These are phyloP conservation scores for Beauveria caledonica DNA, from an alignment of 2,329 filamentous ascomycete species.

Conservation along the genomic window DNA sequence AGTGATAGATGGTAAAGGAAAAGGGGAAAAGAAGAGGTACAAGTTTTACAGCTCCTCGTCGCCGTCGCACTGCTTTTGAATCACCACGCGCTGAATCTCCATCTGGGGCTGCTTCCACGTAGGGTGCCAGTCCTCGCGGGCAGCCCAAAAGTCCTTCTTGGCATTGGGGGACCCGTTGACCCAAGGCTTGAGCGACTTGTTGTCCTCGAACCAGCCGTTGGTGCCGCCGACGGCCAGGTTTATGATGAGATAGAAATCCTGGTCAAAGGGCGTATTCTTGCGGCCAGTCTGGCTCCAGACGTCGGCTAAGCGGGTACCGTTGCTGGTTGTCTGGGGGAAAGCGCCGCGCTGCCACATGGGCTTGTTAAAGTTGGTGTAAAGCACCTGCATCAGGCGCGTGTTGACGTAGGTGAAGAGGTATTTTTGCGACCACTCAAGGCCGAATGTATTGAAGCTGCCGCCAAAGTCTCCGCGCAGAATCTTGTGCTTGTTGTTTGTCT, in stretches of 20 bases:
- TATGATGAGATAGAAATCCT: slow-evolving; percentile 67
- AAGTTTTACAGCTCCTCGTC: slow-evolving; percentile 39
- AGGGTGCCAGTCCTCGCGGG: slow-evolving; percentile 55
- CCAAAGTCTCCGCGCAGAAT: slow-evolving; percentile 70
- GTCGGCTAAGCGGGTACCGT: slow-evolving; percentile 57
- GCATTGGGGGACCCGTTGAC: slow-evolving; percentile 59
- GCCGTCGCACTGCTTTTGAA: slow-evolving; percentile 62
- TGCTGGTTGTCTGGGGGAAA: slow-evolving; percentile 55
- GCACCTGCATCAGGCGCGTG: slow-evolving; percentile 68
- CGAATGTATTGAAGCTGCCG: slow-evolving; percentile 64
- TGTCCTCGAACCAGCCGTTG: slow-evolving; percentile 79
- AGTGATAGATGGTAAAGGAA: neutral
- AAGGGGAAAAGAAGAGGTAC: neutral
- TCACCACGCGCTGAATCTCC: slow-evolving; percentile 61
- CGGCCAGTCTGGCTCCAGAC: slow-evolving; percentile 55
- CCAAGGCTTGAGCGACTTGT: slow-evolving; percentile 68
- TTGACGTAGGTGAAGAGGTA: slow-evolving; percentile 85
- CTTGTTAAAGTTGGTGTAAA: slow-evolving; percentile 66
- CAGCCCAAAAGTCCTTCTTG: slow-evolving; percentile 69
- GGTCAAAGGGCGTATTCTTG: slow-evolving; percentile 63
- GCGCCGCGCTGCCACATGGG: slow-evolving; percentile 60
- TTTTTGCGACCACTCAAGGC: slow-evolving; percentile 80
- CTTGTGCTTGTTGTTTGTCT: slow-evolving; percentile 68
- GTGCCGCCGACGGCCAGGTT: slow-evolving; percentile 70
- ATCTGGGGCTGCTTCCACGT: slow-evolving; percentile 65